Percentiles rank a stretch among this genome's conserved stretches.
Evolutionary conservation across 2,329 filamentous ascomycete species (phyloP).

Genomic region (Aspergillus intermedius): DNA sequence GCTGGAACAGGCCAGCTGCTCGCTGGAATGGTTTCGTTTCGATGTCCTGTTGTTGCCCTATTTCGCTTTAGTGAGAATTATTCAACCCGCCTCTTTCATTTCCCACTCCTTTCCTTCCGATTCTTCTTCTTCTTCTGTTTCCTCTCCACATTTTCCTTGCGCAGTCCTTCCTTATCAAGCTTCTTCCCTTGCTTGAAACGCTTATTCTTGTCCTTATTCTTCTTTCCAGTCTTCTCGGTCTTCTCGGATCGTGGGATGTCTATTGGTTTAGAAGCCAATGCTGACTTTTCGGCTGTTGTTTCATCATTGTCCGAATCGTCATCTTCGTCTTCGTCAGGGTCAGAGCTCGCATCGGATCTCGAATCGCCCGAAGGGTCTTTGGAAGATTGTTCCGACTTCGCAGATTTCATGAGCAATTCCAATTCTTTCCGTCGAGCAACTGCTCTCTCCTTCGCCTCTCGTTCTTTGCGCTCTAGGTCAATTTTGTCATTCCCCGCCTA

Average conservation of each 20-base stretch:
- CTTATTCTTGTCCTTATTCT: constrained; percentile 24
- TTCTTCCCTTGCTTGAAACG: constrained; percentile 18
- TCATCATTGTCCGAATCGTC: constrained; percentile 13
- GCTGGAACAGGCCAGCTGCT: too few relatives aligned
- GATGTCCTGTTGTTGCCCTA: too few relatives aligned
- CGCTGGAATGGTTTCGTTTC: too few relatives aligned
- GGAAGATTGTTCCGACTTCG: constrained; percentile 17
- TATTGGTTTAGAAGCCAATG: constrained; percentile 1
- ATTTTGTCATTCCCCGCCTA: constrained; percentile 47
- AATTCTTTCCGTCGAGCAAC: constrained; percentile 44
- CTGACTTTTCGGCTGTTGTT: background rate
- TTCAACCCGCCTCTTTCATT: constrained; percentile 9
- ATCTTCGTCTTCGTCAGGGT: constrained; percentile 1
- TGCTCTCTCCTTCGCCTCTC: constrained; percentile 46
- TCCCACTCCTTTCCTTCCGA: constrained; percentile 24
- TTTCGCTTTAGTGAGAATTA: background rate
- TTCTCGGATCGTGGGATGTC: constrained; percentile 4
- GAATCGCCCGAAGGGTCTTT: constrained; percentile 12
- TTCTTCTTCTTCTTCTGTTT: constrained; percentile 37
- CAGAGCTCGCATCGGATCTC: constrained; percentile 13
- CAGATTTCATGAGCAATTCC: constrained; percentile 35
- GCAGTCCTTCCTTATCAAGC: constrained; percentile 21
- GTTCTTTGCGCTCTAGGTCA: constrained; percentile 45
- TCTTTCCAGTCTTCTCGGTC: constrained; percentile 4
- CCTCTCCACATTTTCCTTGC: constrained; percentile 21